Evolutionary conservation across 495 filamentous ascomycete genomes (phyloP).

Genomic region (Xylaria telfairii): DNA sequence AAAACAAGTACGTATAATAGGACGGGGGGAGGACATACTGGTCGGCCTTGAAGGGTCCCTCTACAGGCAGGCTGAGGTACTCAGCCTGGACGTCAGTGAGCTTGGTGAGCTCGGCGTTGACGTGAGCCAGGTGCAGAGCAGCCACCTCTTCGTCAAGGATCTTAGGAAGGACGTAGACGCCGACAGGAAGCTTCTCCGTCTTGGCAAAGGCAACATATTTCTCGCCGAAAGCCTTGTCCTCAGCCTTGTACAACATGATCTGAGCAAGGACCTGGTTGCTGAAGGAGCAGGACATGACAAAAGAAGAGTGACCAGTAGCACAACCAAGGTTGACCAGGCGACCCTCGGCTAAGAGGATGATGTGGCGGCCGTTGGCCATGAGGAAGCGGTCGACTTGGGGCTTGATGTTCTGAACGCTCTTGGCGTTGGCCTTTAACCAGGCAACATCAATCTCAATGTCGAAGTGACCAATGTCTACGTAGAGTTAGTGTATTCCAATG

Average conservation of each 20-base stretch:
- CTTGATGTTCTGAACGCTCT: constrained; percentile 97
- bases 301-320: constrained; percentile 98
- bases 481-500: constrained; percentile 24
- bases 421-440: constrained; percentile 94
- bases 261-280: constrained; percentile 99
- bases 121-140: constrained; percentile 87
- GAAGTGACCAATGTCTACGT: constrained; percentile 95
- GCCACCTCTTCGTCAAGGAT: constrained; percentile 98
- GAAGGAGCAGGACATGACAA: constrained; percentile 99
- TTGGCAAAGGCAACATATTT: constrained; percentile 98
- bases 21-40: constrained; percentile 50
- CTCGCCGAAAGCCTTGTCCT: constrained; percentile 82
- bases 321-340: constrained; percentile 99
- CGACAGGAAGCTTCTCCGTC: constrained; percentile 81
- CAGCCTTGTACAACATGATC: constrained; percentile 95
- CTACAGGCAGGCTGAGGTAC: constrained; percentile 82
- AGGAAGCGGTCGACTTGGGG: constrained; percentile 98
- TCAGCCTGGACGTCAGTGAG: constrained; percentile 87
- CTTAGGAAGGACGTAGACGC: constrained; percentile 98
- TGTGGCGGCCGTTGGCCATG: constrained; percentile 92
- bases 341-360: constrained; percentile 97
- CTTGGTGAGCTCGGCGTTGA: constrained; percentile 90
- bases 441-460: constrained; percentile 99
- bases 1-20: background rate
- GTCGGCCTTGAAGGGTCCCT: constrained; percentile 96